Percentiles rank a stretch among this genome's conserved stretches.
phyloP scores from a whole-genome alignment of 345 rosid genomes.

The Eucalyptus marginata region DNA sequence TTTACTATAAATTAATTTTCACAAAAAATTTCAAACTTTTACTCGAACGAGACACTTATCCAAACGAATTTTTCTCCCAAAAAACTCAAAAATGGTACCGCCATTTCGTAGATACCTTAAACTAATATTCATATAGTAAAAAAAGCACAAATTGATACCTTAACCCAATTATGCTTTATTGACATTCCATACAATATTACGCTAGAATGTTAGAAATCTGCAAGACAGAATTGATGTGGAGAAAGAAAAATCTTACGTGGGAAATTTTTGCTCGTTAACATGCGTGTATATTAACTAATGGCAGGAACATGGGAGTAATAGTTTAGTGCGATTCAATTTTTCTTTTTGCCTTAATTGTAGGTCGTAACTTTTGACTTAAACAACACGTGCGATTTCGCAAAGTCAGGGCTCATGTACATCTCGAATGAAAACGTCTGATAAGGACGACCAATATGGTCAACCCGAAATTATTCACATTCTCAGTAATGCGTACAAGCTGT shows the following conservation, averaged over 20 bases:
- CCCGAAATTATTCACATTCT: background rate
- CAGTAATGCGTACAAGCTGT: background rate
- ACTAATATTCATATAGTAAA: background rate
- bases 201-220: background rate
- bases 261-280: background rate
- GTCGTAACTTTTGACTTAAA: background rate
- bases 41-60: background rate
- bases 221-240: background rate
- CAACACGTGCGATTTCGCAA: background rate
- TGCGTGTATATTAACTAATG: background rate
- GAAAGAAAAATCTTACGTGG: background rate
- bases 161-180: background rate
- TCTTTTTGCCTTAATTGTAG: background rate
- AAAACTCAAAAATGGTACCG: background rate
- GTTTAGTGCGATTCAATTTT: background rate
- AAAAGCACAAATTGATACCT: background rate
- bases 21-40: background rate
- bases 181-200: too few species aligned
- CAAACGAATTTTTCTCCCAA: background rate
- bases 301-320: too few species aligned
- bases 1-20: background rate
- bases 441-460: background rate
- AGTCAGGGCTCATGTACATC: background rate
- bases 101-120: background rate
- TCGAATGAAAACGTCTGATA: background rate